Base-by-base conservation (phyloP, 2,329 filamentous ascomycete genomes). In the Neopestalotiopsis clavispora region DNA sequence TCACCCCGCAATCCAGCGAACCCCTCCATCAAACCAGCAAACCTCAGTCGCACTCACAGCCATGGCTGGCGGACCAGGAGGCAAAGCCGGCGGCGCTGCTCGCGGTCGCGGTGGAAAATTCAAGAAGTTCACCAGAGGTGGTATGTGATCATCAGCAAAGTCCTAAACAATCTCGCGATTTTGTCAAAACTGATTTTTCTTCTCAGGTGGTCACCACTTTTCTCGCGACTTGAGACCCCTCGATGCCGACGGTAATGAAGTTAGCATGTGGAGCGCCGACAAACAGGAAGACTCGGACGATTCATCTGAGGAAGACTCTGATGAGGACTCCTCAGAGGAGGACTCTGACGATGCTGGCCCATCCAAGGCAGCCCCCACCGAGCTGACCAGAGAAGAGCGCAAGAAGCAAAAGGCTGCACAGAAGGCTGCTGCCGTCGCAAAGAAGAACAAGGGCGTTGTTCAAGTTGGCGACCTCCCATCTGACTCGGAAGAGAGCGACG, bases 81-180 rank as follows among this genome's bases (percentile, higher is more conserved):
- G 38, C 64, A 78, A 69, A 71, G 81, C 85, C 58, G 84, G 84
- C 72, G 76, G 80, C 56, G 84, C 80, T 80, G 86, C 91, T 72
- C 88, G 94, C 79, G 94, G 94, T 75, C 92, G 95, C 79, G 94
- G 92, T 76, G 94, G 95, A 82, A 98, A 98, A 84, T 97, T 95
- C 82, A 93, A 90, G 85, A 98, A 98, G 86, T 94, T 92, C 74
- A 94, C 94, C 75, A 89, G 95, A 83, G 95, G 95, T 87, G 95
- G 95, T 95, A 83, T 75, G 87, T 77, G 64, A n/a, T 60, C 62
- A 58, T 61, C 63, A 52, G 28, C 32, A 30, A 28, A 64, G 17
- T 56, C 14, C 38, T 32, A 10, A 28, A 6, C 32, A 32, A 42
- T 42, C 45, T 9, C n/a, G 28, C 20, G 52, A 52, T 40, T 7